Conservation (phyloP, 345 rosid species). For the Eucalyptus polybractea region DNA sequence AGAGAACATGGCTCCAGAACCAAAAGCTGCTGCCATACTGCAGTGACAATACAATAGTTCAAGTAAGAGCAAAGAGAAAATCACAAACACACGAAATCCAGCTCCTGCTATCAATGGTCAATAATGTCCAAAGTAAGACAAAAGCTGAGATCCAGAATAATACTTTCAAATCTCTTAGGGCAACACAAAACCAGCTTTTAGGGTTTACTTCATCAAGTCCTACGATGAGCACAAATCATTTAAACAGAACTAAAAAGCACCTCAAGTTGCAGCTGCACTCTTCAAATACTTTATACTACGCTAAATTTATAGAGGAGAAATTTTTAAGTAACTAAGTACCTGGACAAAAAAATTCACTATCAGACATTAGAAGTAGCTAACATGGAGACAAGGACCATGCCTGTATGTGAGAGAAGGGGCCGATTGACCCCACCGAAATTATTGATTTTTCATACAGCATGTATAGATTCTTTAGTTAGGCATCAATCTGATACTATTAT, state of each 20-base stretch:
- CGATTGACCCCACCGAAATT: neutral
- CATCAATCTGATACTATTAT: neutral
- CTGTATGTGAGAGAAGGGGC: neutral
- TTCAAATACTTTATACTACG: neutral
- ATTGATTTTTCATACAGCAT: neutral
- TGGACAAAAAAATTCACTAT: neutral
- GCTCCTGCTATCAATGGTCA: neutral
- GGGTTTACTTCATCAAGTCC: neutral
- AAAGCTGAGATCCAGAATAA: neutral
- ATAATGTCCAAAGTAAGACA: neutral
- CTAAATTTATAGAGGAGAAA: neutral
- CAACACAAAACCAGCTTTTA: neutral
- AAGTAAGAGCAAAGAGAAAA: neutral
- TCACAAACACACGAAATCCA: neutral
- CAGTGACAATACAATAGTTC: conserved; percentile 1
- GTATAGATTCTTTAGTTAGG: neutral
- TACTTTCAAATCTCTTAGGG: neutral
- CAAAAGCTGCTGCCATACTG: conserved; percentile 95
- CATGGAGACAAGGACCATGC: neutral
- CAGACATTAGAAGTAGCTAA: neutral
- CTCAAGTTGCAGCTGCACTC: neutral
- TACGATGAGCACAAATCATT: neutral
- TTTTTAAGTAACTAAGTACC: neutral
- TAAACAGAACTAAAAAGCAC: neutral
- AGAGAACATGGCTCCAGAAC: conserved; percentile 81